Percentiles rank a stretch among this genome's conserved stretches.
Evolutionary conservation across 306 rosid species (phyloP).

Genomic region (Inga oerstediana): DNA sequence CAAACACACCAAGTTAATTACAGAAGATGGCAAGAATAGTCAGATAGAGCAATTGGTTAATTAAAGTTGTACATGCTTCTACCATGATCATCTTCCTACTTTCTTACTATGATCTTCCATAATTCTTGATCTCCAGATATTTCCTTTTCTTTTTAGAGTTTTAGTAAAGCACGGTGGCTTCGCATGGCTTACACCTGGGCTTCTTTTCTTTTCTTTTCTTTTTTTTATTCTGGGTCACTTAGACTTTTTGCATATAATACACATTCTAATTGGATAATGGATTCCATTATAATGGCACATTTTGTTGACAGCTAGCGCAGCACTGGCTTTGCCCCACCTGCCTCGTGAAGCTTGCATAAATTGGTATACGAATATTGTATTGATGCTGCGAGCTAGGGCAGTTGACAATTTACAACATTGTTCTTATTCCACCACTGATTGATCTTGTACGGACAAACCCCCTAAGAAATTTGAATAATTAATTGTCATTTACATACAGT

Average conservation of each 20-base stretch:
- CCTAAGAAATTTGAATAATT: conserved; percentile 28
- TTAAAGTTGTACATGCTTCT: neutral
- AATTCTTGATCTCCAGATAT: neutral
- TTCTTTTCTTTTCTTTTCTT: neutral
- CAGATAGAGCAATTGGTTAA: neutral
- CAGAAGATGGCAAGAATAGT: neutral
- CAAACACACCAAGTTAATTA: conserved; percentile 9
- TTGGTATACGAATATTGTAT: conserved; percentile 28
- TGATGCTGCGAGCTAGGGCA: conserved; percentile 55
- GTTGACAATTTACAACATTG: conserved; percentile 26
- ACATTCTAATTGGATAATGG: conserved; percentile 36
- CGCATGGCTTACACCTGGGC: conserved; percentile 33
- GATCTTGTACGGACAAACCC: conserved; percentile 35
- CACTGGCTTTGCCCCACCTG: conserved; percentile 39
- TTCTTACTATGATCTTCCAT: too few species aligned
- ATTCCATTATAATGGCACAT: conserved; percentile 39
- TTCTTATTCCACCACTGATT: conserved; percentile 57
- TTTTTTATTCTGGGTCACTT: conserved; percentile 19
- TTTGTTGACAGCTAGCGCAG: conserved; percentile 39
- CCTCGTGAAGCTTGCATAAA: conserved; percentile 38
- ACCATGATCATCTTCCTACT: neutral
- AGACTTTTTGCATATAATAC: conserved; percentile 35
- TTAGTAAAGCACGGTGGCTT: neutral
- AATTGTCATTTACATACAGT: conserved; percentile 36
- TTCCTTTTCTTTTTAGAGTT: neutral